Evolutionary conservation across 2,329 filamentous ascomycete genomes (phyloP).

Genomic region (Rosellinia necatrix): DNA sequence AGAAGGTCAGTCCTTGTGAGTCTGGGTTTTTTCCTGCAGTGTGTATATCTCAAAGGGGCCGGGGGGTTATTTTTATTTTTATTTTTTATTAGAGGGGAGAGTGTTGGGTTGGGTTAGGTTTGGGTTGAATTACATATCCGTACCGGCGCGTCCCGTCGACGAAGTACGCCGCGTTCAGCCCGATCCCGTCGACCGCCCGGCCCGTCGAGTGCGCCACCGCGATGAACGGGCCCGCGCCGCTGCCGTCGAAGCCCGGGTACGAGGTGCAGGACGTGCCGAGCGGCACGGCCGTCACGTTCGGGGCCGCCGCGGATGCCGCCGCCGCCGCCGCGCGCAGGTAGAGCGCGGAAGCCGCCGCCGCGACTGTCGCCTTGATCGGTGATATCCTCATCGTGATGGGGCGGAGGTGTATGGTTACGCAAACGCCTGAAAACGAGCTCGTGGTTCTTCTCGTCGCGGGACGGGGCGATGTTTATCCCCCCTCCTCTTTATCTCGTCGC

Average conservation of each 20-base stretch:
- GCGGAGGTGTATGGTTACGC: not conserved
- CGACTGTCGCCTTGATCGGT: not conserved
- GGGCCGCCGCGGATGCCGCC: slow-evolving; percentile 11
- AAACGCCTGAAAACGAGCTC: not conserved
- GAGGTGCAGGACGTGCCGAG: slow-evolving; percentile 21
- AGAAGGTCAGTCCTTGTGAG: slow-evolving; percentile 2
- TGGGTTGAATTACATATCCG: slow-evolving; percentile 17
- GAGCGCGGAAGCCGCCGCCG: not conserved
- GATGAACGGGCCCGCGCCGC: slow-evolving; percentile 18
- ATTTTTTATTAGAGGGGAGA: not conserved
- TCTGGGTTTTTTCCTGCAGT: too few species aligned
- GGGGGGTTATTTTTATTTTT: too few species aligned
- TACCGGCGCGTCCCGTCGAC: slow-evolving; percentile 17
- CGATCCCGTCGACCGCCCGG: slow-evolving; percentile 19
- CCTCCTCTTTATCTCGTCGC: slow-evolving; percentile 5
- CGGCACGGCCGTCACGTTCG: slow-evolving; percentile 18
- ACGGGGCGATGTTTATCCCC: not conserved
- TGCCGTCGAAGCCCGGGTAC: slow-evolving; percentile 21
- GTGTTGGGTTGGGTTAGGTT: not conserved
- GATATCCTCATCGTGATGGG: not conserved
- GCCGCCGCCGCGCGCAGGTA: not conserved
- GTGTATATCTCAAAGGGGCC: not conserved
- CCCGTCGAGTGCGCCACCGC: slow-evolving; percentile 25
- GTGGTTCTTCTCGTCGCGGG: not conserved
- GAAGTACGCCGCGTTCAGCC: slow-evolving; percentile 18